These are phyloP conservation scores for Mycena maculata DNA, from an alignment of 768 basidiomycete genomes.

Conservation along the genomic window DNA sequence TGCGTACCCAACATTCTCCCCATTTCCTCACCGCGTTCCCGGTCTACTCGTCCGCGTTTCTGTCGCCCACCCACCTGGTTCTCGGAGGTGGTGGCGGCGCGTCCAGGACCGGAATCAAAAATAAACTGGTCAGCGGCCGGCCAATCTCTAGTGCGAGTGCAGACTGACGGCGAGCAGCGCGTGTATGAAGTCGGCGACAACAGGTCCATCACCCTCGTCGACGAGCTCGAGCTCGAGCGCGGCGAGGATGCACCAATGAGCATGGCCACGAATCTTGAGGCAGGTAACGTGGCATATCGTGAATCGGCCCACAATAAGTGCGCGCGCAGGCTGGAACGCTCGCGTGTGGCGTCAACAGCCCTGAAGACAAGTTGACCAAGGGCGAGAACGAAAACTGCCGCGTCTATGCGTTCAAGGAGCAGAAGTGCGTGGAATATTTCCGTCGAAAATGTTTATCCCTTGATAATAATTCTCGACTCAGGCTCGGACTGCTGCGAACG, in stretches of 20 bases:
- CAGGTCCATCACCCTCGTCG: conserved; percentile 63
- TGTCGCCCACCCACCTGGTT: conserved; percentile 75
- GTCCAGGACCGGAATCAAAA: conserved; percentile 90
- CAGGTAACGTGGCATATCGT: conserved; percentile 41
- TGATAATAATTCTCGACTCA: conserved; percentile 43
- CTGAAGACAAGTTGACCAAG: conserved; percentile 66
- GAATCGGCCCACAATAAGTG: conserved; percentile 7
- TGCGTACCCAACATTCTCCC: conserved; percentile 83
- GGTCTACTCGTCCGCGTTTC: conserved; percentile 87
- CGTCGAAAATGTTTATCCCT: conserved; percentile 21
- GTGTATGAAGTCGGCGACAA: conserved; percentile 71
- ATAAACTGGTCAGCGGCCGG: conserved; percentile 79
- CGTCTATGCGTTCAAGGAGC: conserved; percentile 66
- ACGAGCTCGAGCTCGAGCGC: conserved; percentile 80
- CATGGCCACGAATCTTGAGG: conserved; percentile 76
- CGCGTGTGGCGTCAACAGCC: conserved; percentile 90
- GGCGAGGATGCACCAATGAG: conserved; percentile 99
- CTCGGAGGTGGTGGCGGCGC: conserved; percentile 94
- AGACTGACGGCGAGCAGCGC: conserved; percentile 56
- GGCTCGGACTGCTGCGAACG: conserved; percentile 63
- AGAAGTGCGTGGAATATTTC: conserved; percentile 63
- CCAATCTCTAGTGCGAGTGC: background rate
- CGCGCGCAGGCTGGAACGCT: conserved; percentile 59
- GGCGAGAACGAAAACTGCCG: conserved; percentile 91
- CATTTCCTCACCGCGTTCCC: conserved; percentile 88